phyloP scores from a whole-genome alignment of 805 yeast species.

The Blastobotrys americana region DNA sequence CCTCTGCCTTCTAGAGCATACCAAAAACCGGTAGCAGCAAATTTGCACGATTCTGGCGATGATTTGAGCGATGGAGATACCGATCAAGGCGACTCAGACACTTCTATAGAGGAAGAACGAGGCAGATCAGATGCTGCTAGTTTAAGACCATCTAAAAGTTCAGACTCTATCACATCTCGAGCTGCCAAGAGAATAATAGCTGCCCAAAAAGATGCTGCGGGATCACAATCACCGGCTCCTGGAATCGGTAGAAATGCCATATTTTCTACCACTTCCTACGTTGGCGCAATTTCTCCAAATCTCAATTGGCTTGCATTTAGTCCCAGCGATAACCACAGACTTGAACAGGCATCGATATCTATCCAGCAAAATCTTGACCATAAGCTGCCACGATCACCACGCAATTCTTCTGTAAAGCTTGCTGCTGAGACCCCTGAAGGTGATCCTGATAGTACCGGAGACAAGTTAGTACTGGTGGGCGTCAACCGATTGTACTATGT shows the following conservation, averaged over 20 bases:
- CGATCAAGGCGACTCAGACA: constrained; percentile 1
- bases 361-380: constrained; percentile 1
- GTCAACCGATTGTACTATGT: constrained; percentile 26
- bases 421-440: constrained; percentile 8
- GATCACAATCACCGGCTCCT: constrained; percentile 4
- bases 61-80: constrained; percentile 6
- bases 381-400: background rate
- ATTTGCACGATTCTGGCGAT: background rate
- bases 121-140: constrained; percentile 4
- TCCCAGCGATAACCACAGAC: constrained; percentile 30
- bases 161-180: background rate
- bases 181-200: background rate
- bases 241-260: constrained; percentile 10
- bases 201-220: constrained; percentile 6
- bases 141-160: background rate
- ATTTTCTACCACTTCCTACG: constrained; percentile 23
- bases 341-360: constrained; percentile 15
- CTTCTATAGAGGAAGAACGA: background rate
- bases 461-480: constrained; percentile 27
- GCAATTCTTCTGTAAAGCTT: constrained; percentile 2
- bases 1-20: constrained; percentile 20
- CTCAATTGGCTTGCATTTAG: constrained; percentile 34
- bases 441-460: constrained; percentile 4
- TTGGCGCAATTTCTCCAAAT: constrained; percentile 24
- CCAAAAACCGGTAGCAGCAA: constrained; percentile 2